These are phyloP conservation scores for Aspergillus fischeri DNA, from an alignment of 2,329 filamentous ascomycete species.

Conservation along the genomic window DNA sequence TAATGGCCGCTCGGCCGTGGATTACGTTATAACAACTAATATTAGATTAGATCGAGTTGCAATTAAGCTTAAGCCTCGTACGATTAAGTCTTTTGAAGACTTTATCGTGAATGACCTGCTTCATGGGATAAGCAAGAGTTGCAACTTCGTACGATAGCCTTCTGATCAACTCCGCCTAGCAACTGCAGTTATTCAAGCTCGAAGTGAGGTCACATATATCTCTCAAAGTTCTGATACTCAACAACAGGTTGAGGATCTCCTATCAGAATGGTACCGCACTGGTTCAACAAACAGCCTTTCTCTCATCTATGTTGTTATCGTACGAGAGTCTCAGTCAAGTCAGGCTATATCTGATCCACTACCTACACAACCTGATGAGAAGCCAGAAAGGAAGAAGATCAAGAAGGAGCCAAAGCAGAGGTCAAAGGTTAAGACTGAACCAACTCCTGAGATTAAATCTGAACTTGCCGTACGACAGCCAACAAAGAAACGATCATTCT, in stretches of 20 bases:
- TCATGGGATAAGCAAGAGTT: too few species aligned
- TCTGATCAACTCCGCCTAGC: not conserved
- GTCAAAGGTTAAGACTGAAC: not conserved
- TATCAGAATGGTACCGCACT: not conserved
- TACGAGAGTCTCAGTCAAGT: not conserved
- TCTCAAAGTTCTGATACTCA: not conserved
- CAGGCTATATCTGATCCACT: not conserved
- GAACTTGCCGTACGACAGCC: not conserved
- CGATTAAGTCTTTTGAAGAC: too few species aligned
- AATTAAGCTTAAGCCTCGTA: too few species aligned
- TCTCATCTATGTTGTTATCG: not conserved
- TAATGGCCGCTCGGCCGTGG: too few species aligned
- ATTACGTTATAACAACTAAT: too few species aligned
- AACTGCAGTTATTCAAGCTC: not conserved
- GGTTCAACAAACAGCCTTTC: not conserved
- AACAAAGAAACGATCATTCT: not conserved
- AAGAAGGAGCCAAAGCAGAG: conserved; percentile 5
- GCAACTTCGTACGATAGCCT: too few species aligned
- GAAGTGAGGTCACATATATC: not conserved
- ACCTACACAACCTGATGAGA: not conserved
- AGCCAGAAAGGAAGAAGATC: conserved; percentile 13
- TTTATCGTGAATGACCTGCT: too few species aligned
- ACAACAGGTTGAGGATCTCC: not conserved
- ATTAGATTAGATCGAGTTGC: too few species aligned
- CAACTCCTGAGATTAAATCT: not conserved